Evolutionary conservation across 768 basidiomycete genomes (phyloP), one percentile per base, ranked within the genome.

Genomic region (Stropharia rugosoannulata): DNA sequence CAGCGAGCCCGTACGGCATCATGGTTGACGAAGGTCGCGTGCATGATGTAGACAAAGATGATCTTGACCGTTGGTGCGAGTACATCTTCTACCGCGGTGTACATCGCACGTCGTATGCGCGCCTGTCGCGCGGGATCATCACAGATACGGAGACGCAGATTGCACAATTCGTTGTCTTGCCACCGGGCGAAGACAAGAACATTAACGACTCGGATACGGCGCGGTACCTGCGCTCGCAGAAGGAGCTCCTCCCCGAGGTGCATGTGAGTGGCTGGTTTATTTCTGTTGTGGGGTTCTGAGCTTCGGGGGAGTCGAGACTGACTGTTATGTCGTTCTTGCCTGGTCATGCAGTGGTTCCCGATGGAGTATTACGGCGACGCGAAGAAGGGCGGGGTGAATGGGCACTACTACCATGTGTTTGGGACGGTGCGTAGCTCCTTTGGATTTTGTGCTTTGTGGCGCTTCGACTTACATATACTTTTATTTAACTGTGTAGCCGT

Each of bases 131-230:
- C 16, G 86, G 90, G 19, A 85, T 84, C 35, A 88, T 96, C 59
- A 94, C 91, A 22, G 94, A 96, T 64, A 95, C 94, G 1, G 93
- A 95, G 64, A 78, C 94, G 49, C 94, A 94, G 70, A 83, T 95
- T 37, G 93, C 86, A 10, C 91, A 90, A 68, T 95, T 94, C 65
- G 79, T 89, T 47, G 66, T 95, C 3, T 91, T 92, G 0, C 77
- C 73, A 44, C 77, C 84, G 52, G 86, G 82, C 0, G 63, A 68
- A 56, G 66, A 67, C 15, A 32, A 32, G 79, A 85, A 3, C 19
- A 73, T 74, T 19, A 82, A 92, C 61, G 84, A 89, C 16, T 77
- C 83, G 0, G 68, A 78, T 47, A 74, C 78, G 15, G 85, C 87
- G 2, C 79, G 87, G 46, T 90, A 93, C 68, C 68, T 85, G 49